phyloP scores from a whole-genome alignment of 1,139 yeast genomes.

The Yamadazyma blattariae region DNA sequence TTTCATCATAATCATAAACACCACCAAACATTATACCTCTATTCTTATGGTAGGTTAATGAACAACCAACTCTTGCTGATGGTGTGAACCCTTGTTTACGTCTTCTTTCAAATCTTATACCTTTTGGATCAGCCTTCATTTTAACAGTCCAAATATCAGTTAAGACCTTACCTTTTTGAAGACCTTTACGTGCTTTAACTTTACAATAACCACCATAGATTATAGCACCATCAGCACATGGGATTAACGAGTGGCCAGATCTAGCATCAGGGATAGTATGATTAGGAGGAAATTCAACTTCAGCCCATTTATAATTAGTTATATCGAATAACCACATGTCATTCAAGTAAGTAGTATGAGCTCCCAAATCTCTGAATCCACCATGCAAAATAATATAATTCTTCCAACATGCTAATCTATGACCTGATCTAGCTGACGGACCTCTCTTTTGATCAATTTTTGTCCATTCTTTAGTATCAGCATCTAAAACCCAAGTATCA shows the following conservation, averaged over 20 bases:
- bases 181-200: constrained; percentile 85
- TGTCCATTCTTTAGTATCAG: constrained; percentile 84
- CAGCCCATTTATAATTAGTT: constrained; percentile 85
- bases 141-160: constrained; percentile 84
- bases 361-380: constrained; percentile 89
- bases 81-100: constrained; percentile 88
- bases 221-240: constrained; percentile 81
- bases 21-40: constrained; percentile 96
- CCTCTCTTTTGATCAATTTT: constrained; percentile 69
- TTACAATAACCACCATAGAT: constrained; percentile 94
- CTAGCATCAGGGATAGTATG: constrained; percentile 86
- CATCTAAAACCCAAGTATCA: constrained; percentile 91
- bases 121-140: constrained; percentile 83
- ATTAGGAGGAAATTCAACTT: constrained; percentile 81
- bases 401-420: constrained; percentile 88
- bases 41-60: constrained; percentile 84
- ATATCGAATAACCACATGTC: constrained; percentile 95
- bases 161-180: constrained; percentile 90
- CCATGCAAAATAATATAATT: constrained; percentile 83
- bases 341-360: constrained; percentile 74
- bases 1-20: constrained; percentile 91
- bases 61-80: constrained; percentile 91
- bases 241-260: constrained; percentile 87
- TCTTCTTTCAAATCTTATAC: constrained; percentile 83
- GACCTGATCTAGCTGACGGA: constrained; percentile 91